Evolutionary conservation across 2,329 filamentous ascomycete genomes (phyloP).

Genomic region (Aspergillus fischeri): DNA sequence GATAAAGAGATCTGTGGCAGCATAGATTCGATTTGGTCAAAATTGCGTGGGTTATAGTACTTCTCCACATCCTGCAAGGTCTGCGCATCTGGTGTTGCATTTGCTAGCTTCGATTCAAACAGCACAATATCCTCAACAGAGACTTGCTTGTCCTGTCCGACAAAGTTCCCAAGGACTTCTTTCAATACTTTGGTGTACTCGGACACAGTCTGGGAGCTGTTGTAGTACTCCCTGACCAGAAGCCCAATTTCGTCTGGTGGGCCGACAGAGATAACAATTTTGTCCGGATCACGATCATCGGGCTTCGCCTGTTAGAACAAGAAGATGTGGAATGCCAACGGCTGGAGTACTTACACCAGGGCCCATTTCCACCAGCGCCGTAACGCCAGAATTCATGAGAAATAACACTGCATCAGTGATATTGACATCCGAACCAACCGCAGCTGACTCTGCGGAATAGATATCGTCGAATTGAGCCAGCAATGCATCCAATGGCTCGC

Average conservation of each 20-base stretch:
- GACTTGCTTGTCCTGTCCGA: slow-evolving; percentile 23
- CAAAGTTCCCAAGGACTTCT: slow-evolving; percentile 39
- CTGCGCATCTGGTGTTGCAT: slow-evolving; percentile 55
- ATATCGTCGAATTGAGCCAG: slow-evolving; percentile 50
- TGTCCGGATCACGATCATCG: slow-evolving; percentile 54
- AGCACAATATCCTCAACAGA: slow-evolving; percentile 45
- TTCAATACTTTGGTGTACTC: slow-evolving; percentile 49
- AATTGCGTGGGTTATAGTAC: slow-evolving; percentile 61
- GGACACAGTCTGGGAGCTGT: slow-evolving; percentile 50
- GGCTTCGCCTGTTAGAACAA: slow-evolving; percentile 27
- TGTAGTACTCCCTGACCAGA: slow-evolving; percentile 59
- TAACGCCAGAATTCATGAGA: slow-evolving; percentile 34
- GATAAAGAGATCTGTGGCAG: slow-evolving; percentile 55
- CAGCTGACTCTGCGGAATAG: slow-evolving; percentile 37
- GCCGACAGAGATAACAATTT: slow-evolving; percentile 45
- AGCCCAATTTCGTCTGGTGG: slow-evolving; percentile 51
- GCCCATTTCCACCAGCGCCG: slow-evolving; percentile 28
- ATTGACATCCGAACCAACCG: slow-evolving; percentile 18
- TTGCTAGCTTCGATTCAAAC: slow-evolving; percentile 59
- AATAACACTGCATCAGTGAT: slow-evolving; percentile 36
- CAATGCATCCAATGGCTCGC: slow-evolving; percentile 53
- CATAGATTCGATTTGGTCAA: slow-evolving; percentile 53
- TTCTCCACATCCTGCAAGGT: slow-evolving; percentile 61
- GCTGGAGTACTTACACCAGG: slow-evolving; percentile 28
- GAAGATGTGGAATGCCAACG: neutral